Evolutionary conservation across 257 asterid genomes (phyloP), one percentile per base, ranked within the genome.

Genomic region (Misopates orontium): DNA sequence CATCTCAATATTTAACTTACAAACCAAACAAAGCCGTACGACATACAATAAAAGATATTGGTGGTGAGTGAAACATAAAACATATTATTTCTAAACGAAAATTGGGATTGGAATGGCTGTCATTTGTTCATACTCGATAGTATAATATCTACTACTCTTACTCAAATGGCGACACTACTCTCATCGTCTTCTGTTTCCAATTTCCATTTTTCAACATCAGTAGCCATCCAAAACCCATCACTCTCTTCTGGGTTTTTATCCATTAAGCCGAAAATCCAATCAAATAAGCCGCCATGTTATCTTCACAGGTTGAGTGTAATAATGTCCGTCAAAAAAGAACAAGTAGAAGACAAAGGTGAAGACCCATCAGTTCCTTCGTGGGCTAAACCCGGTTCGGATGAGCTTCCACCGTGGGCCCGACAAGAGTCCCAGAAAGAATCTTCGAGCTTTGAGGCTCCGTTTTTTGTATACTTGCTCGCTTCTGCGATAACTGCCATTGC

Each of bases 401-500:
- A 90, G 55, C 85, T 78, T 25, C 97, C 97, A 0, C 97, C 99
- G 7, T 94, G 99, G 97, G 96, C 96, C 48, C 82, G 88, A 22
- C 67, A 82, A 63, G 97, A 86, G 70, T 19, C 93, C 67, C 91
- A 82, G 76, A 76, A 71, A 25, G 91, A 83, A 1, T 62, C 77
- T n/a, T 71, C 88, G 48, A 73, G 75, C 58, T 59, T 79, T 67
- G 79, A 90, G 75, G 58, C 80, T 64, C 99, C 97, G 59, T 94
- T 82, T 84, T 62, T 18, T 73, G 95, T 71, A 32, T 94, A 94
- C 87, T 78, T 94, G 83, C 89, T 94, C 69, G 91, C 96, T 24
- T 94, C 99, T 22, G 85, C 95, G 36, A 39, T 94, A 68, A 80
- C 93, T 24, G 99, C 99, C 72, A 90, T 90, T 79, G 99, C 97